Base-by-base conservation (phyloP, 179 eudicot genomes). In the Silene noctiflora region DNA sequence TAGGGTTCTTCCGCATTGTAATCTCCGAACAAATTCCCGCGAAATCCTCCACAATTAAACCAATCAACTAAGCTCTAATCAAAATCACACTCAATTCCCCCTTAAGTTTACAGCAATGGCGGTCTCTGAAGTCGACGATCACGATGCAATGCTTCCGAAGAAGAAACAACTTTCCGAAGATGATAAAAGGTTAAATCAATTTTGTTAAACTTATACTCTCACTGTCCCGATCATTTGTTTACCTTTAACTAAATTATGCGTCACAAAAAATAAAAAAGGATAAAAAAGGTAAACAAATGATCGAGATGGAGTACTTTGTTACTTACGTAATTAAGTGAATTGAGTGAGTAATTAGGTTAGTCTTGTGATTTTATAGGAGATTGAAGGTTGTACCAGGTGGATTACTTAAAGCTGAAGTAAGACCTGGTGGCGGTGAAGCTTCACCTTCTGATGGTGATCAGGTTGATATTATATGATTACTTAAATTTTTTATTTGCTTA, bases 361-460 rank as follows among this genome's bases (percentile, higher is more conserved):
- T 25, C 6, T 56, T 48, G 22, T 70, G 17, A 21, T 46, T 46
- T 29, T 66, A 58, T 74, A 93, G 99, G 91, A 89, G 83, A 77
- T 82, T 84, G 88, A 89, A 95, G 74, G 86, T 96, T 60, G 88
- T 83, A 24, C 96, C 98, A 31, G 99, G 98, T 13, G 91, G 94
- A 4, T 85, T 96, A 88, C 79, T 90, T 86, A 95, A 96, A 80
- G 99, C 97, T 72, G 84, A 89, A 64, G 48, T 96, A 20, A 86
- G 98, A 80, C 92, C 96, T 75, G 99, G 98, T 62, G 92, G 83
- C 6, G 96, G 97, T 51, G 94, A 91, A 17, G 80, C 83, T 16
- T 87, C 60, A 55, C 97, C 99, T 4, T 75, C 87, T 5, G 97
- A 91, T 66, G 99, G 97, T 72, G 92, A 96, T 91, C 99, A 91